These are phyloP conservation scores for Cyclotella choctawhatcheeana DNA, from an alignment of 108 stramenopile genomes.

Conservation along the genomic window DNA sequence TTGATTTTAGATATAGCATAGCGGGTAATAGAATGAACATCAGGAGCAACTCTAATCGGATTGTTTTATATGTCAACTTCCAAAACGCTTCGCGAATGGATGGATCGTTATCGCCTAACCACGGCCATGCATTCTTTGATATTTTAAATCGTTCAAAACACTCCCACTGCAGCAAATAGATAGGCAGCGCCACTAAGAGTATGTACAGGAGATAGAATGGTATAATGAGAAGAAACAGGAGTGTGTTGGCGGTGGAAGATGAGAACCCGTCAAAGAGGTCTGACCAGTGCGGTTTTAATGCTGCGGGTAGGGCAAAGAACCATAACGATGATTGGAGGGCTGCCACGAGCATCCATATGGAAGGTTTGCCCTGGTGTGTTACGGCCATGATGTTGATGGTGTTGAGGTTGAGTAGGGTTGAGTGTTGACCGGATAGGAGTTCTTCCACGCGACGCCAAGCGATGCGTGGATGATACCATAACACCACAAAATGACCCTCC, in stretches of 20 bases:
- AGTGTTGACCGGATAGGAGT: too few species aligned
- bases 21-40: constrained; percentile 24
- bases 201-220: constrained; percentile 28
- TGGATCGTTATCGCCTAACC: constrained; percentile 22
- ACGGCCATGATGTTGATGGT: too few species aligned
- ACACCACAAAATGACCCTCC: too few species aligned
- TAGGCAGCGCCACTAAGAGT: constrained; percentile 24
- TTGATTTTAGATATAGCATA: constrained; percentile 21
- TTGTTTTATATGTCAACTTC: constrained; percentile 23
- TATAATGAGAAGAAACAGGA: constrained; percentile 1
- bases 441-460: too few species aligned
- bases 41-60: constrained; percentile 7
- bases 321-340: constrained; percentile 32
- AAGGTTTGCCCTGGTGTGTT: constrained; percentile 18
- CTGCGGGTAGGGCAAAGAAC: constrained; percentile 38
- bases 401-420: too few species aligned
- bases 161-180: constrained; percentile 22
- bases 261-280: constrained; percentile 11
- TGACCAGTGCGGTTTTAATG: constrained; percentile 23
- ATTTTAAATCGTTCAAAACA: constrained; percentile 47
- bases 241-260: constrained; percentile 10
- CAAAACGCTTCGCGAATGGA: constrained; percentile 26
- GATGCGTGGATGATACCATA: too few species aligned
- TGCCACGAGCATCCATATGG: constrained; percentile 35
- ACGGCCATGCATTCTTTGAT: constrained; percentile 42